phyloP scores from a whole-genome alignment of 2,329 filamentous ascomycete genomes.

The Fusarium sp. region DNA sequence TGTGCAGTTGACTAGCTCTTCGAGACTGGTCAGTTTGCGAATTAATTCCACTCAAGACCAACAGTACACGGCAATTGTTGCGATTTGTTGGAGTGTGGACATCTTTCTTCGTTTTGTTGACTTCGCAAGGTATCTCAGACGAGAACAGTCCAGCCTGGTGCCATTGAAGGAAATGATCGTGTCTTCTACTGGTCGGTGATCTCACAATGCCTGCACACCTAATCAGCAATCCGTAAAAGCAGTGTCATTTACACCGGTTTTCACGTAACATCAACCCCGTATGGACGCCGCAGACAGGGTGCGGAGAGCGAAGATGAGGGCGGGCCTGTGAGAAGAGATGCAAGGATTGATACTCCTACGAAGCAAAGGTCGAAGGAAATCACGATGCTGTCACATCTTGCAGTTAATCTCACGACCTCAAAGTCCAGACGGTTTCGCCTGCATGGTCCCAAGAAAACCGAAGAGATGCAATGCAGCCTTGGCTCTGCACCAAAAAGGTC shows the following conservation, averaged over 20 bases:
- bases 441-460: accelerated
- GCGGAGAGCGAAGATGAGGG: not conserved
- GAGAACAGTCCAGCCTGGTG: not conserved
- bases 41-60: not conserved
- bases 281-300: not conserved
- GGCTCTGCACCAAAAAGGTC: not conserved
- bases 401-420: not conserved
- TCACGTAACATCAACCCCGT: not conserved
- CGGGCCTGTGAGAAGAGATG: not conserved
- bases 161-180: not conserved
- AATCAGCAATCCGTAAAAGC: not conserved
- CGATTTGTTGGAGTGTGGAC: not conserved
- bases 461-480: not conserved
- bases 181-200: not conserved
- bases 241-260: not conserved
- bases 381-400: accelerated
- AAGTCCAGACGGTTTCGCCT: too few relatives aligned
- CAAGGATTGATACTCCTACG: not conserved
- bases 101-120: not conserved
- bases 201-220: too few relatives aligned
- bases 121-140: not conserved
- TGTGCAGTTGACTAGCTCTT: not conserved
- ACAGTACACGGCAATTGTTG: not conserved
- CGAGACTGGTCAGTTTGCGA: not conserved
- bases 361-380: not conserved